Evolutionary conservation across 768 basidiomycete species (phyloP).

Genomic region (Gelatoporia subvermispora): DNA sequence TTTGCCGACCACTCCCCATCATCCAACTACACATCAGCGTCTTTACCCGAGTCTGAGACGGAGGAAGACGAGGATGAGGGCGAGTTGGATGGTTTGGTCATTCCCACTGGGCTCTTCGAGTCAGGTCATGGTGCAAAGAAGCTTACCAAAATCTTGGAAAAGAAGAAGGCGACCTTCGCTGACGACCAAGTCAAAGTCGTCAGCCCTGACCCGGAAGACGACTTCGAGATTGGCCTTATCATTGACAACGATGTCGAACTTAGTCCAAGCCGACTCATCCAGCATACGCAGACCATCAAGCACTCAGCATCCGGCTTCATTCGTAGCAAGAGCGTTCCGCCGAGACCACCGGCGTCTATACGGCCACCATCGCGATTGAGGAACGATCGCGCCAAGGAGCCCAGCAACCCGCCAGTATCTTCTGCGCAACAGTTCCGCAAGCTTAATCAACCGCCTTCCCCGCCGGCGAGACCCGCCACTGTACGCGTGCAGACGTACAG

Average conservation of each 20-base stretch:
- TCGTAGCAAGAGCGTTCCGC: slow-evolving; percentile 59
- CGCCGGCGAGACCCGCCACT: slow-evolving; percentile 45
- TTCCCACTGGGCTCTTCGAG: slow-evolving; percentile 73
- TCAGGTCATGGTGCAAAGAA: slow-evolving; percentile 54
- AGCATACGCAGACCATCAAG: slow-evolving; percentile 34
- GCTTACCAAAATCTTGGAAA: slow-evolving; percentile 46
- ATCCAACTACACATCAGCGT: slow-evolving; percentile 63
- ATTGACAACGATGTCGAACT: slow-evolving; percentile 81
- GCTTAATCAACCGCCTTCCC: slow-evolving; percentile 64
- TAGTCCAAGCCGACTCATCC: slow-evolving; percentile 68
- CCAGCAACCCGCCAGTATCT: slow-evolving; percentile 62
- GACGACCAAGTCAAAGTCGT: slow-evolving; percentile 49
- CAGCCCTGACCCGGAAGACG: slow-evolving; percentile 69
- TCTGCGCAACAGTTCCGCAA: slow-evolving; percentile 65
- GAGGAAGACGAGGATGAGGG: slow-evolving; percentile 64
- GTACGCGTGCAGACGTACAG: slow-evolving; percentile 54
- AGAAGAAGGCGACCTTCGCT: slow-evolving; percentile 51
- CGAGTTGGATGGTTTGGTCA: slow-evolving; percentile 75
- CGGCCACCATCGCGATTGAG: slow-evolving; percentile 64
- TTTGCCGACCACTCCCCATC: slow-evolving; percentile 46
- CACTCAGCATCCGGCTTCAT: slow-evolving; percentile 6
- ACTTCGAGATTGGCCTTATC: slow-evolving; percentile 81
- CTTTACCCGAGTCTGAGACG: slow-evolving; percentile 66
- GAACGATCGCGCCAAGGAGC: slow-evolving; percentile 67
- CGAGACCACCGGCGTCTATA: slow-evolving; percentile 37